Conservation (phyloP, 305 asterid genomes). For the Stenogyne calaminthoides region DNA sequence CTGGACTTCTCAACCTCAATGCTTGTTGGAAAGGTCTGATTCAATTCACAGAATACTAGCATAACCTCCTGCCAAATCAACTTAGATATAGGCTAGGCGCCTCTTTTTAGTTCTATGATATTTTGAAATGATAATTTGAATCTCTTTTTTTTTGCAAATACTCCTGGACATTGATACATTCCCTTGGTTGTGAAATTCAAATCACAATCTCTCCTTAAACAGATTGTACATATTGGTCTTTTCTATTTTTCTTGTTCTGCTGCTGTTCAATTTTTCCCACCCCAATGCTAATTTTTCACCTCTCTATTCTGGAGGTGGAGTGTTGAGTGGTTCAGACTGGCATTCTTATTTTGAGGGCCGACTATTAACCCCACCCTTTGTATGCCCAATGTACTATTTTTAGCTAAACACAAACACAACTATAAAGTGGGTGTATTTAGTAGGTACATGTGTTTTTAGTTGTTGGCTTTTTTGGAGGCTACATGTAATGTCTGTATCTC, state of each 20-base stretch:
- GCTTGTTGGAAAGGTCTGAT: slow-evolving; percentile 85
- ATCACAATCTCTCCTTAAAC: not conserved
- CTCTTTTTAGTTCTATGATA: slow-evolving; percentile 16
- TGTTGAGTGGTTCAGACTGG: no score
- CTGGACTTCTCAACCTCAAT: slow-evolving; percentile 78
- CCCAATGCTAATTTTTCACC: no score
- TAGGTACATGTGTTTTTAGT: not conserved
- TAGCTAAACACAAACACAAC: no score
- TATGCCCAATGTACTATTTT: no score
- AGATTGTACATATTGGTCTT: slow-evolving; percentile 1
- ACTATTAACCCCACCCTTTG: no score
- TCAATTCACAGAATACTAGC: slow-evolving; percentile 26
- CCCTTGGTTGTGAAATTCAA: slow-evolving; percentile 9
- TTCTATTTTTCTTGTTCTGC: slow-evolving; percentile 9
- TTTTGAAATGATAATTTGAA: slow-evolving; percentile 9
- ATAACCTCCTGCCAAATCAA: slow-evolving; percentile 2
- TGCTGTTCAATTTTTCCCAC: not conserved
- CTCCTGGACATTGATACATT: not conserved
- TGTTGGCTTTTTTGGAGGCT: not conserved
- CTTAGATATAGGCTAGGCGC: slow-evolving; percentile 19
- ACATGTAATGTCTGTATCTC: not conserved
- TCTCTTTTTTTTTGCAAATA: slow-evolving; percentile 22
- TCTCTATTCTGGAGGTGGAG: no score
- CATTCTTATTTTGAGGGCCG: no score
- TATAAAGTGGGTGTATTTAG: not conserved